Conservation (phyloP, 306 rosid species). For the Sophora flavescens region DNA sequence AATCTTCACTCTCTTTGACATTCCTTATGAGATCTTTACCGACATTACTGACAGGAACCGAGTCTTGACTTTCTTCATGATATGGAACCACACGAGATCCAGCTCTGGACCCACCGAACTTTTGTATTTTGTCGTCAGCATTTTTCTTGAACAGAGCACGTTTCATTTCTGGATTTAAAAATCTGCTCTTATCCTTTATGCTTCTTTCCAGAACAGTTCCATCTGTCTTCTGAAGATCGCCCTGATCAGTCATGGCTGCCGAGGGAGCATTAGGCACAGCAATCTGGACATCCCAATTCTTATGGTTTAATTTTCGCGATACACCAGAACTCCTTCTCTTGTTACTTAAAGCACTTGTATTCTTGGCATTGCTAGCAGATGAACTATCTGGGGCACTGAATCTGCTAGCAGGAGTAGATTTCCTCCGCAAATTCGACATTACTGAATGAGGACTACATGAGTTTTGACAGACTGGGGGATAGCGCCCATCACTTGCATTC, state of each 20-base stretch:
- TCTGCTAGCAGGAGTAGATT: constrained; percentile 45
- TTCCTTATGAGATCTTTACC: constrained; percentile 58
- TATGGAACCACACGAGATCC: constrained; percentile 94
- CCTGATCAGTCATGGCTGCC: constrained; percentile 42
- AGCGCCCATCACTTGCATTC: constrained; percentile 67
- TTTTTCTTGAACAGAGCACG: constrained; percentile 61
- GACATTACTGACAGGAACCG: constrained; percentile 56
- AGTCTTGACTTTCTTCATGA: constrained; percentile 64
- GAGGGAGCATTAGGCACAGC: constrained; percentile 52
- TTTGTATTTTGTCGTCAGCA: constrained; percentile 63
- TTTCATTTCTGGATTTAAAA: constrained; percentile 62
- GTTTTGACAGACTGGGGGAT: constrained; percentile 61
- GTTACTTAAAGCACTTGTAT: constrained; percentile 51
- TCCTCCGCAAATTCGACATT: constrained; percentile 62
- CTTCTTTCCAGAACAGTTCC: constrained; percentile 54
- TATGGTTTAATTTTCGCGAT: constrained; percentile 58
- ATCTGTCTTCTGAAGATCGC: constrained; percentile 56
- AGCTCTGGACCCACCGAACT: constrained; percentile 59
- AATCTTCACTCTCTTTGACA: constrained; percentile 73
- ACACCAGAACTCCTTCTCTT: constrained; percentile 55
- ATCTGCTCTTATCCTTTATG: constrained; percentile 56
- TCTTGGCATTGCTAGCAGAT: constrained; percentile 66
- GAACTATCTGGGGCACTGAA: constrained; percentile 70
- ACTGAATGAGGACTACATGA: constrained; percentile 57
- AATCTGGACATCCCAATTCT: constrained; percentile 70